phyloP scores from a whole-genome alignment of 2,329 filamentous ascomycete genomes.

The Beauveria varroae region DNA sequence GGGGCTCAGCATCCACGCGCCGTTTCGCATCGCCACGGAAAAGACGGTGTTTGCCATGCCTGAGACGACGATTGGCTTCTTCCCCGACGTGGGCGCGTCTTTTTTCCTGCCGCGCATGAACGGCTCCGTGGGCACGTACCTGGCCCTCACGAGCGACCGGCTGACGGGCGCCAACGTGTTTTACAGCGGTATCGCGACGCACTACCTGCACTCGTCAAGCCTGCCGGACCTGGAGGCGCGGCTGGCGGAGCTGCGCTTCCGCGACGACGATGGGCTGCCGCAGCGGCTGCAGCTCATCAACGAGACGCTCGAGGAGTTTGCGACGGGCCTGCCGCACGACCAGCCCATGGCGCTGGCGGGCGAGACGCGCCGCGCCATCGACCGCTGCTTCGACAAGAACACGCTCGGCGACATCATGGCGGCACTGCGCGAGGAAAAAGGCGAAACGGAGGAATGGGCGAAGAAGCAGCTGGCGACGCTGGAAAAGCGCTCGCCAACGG shows the following conservation, averaged over 20 bases:
- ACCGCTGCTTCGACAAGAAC: slow-evolving; percentile 68
- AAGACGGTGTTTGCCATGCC: slow-evolving; percentile 96
- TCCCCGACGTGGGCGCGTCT: slow-evolving; percentile 92
- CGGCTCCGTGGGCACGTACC: slow-evolving; percentile 80
- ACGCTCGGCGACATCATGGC: slow-evolving; percentile 62
- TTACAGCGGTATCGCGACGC: slow-evolving; percentile 87
- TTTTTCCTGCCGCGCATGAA: slow-evolving; percentile 93
- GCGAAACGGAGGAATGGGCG: slow-evolving; percentile 64
- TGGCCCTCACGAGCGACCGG: slow-evolving; percentile 82
- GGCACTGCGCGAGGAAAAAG: slow-evolving; percentile 50
- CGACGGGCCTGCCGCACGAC: slow-evolving; percentile 72
- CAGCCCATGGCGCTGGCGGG: slow-evolving; percentile 62
- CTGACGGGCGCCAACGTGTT: slow-evolving; percentile 79
- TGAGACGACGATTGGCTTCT: slow-evolving; percentile 96
- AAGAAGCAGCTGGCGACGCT: slow-evolving; percentile 68
- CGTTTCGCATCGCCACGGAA: slow-evolving; percentile 94
- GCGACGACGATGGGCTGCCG: slow-evolving; percentile 59
- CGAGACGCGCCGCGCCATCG: slow-evolving; percentile 69
- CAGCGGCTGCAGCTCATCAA: slow-evolving; percentile 68
- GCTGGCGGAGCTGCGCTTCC: slow-evolving; percentile 82
- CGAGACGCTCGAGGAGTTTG: slow-evolving; percentile 85
- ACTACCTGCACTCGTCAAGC: slow-evolving; percentile 89
- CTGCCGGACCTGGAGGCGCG: slow-evolving; percentile 75
- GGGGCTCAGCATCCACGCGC: slow-evolving; percentile 87
- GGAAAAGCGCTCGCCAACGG: slow-evolving; percentile 71